phyloP scores from a whole-genome alignment of 805 yeast species.

The Metschnikowia similis region DNA sequence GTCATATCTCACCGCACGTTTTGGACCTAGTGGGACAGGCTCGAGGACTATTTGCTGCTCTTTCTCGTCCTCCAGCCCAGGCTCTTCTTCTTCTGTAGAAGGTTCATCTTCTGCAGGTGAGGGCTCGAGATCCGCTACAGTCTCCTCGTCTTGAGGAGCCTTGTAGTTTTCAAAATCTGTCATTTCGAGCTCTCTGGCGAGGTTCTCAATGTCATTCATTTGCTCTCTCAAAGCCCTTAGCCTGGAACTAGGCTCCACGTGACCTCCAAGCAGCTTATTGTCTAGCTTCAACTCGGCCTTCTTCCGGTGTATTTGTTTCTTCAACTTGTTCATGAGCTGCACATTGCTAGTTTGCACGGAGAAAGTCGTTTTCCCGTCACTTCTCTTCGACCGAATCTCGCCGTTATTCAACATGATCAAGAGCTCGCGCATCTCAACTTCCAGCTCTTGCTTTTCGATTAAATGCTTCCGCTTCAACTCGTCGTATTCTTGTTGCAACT shows the following conservation, averaged over 20 bases:
- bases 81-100: background rate
- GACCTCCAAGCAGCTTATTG: conserved; percentile 44
- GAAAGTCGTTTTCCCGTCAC: conserved; percentile 33
- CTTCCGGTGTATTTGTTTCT: conserved; percentile 43
- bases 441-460: conserved; percentile 69
- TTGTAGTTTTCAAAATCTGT: conserved; percentile 60
- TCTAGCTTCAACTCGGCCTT: conserved; percentile 46
- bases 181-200: conserved; percentile 83
- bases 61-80: conserved; percentile 15
- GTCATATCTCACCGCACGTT: conserved; percentile 41
- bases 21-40: conserved; percentile 28
- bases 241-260: conserved; percentile 72
- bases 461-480: conserved; percentile 58
- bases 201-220: conserved; percentile 80
- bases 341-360: conserved; percentile 32
- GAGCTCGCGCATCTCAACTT: conserved; percentile 71
- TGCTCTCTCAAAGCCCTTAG: conserved; percentile 70
- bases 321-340: conserved; percentile 37
- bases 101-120: background rate
- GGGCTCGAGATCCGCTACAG: background rate
- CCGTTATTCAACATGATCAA: conserved; percentile 55
- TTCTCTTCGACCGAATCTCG: conserved; percentile 30
- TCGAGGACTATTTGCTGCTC: conserved; percentile 13
- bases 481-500: conserved; percentile 55
- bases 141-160: conserved; percentile 9